These are phyloP conservation scores for Candida suzukii DNA, from an alignment of 805 yeast species.

Conservation along the genomic window DNA sequence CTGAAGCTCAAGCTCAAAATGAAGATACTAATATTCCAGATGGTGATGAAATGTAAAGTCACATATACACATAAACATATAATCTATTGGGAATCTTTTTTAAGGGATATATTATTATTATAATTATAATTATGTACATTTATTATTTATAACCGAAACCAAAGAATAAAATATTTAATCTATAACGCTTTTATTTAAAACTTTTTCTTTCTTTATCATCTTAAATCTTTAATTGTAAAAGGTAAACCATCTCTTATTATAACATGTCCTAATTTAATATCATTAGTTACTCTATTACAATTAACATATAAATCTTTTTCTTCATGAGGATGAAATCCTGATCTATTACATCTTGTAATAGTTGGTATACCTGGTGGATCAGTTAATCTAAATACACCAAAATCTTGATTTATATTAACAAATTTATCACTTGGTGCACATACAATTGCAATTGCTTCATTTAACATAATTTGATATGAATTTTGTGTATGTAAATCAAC, in stretches of 20 bases:
- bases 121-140: too few species aligned
- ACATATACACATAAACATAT: too few species aligned
- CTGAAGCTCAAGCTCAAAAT: slow-evolving; percentile 1
- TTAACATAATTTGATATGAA: slow-evolving; percentile 62
- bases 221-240: slow-evolving; percentile 41
- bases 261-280: slow-evolving; percentile 39
- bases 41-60: neutral
- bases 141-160: too few species aligned
- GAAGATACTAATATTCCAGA: too few species aligned
- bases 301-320: slow-evolving; percentile 42
- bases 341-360: slow-evolving; percentile 40
- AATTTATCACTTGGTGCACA: slow-evolving; percentile 44
- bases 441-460: slow-evolving; percentile 63
- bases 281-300: slow-evolving; percentile 30
- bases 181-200: too few species aligned
- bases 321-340: slow-evolving; percentile 58
- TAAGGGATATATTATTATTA: too few species aligned
- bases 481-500: slow-evolving; percentile 64
- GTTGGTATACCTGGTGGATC: slow-evolving; percentile 59
- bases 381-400: slow-evolving; percentile 55
- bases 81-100: too few species aligned
- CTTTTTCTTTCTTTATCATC: too few species aligned
- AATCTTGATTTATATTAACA: slow-evolving; percentile 25
- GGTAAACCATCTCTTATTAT: slow-evolving; percentile 37
- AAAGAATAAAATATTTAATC: too few species aligned